These are phyloP conservation scores for Ophiocordyceps camponoti-leonardi DNA, from an alignment of 2,329 filamentous ascomycete genomes.

Conservation along the genomic window DNA sequence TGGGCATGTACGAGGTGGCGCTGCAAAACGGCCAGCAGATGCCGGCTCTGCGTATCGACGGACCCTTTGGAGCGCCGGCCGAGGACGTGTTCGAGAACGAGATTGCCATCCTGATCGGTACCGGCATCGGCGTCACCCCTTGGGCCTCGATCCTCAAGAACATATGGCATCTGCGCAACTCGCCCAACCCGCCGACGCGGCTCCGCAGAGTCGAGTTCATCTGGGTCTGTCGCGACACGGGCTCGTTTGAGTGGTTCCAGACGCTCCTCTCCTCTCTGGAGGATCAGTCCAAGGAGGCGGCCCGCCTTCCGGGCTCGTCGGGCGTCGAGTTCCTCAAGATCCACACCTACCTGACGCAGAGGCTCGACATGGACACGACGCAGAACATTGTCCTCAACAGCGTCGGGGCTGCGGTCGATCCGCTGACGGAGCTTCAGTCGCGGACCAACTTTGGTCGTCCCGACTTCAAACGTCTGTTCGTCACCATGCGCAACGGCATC, in stretches of 20 bases:
- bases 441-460: constrained; percentile 91
- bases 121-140: constrained; percentile 39
- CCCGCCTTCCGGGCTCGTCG: constrained; percentile 47
- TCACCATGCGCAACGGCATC: constrained; percentile 76
- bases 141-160: constrained; percentile 39
- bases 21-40: constrained; percentile 85
- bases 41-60: constrained; percentile 58
- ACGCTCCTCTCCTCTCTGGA: constrained; percentile 82
- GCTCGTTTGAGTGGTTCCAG: constrained; percentile 98
- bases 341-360: constrained; percentile 93
- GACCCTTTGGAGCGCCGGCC: constrained; percentile 38
- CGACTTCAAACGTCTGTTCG: constrained; percentile 68
- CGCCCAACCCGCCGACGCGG: constrained; percentile 74
- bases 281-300: constrained; percentile 58
- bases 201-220: constrained; percentile 95
- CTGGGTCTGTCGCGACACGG: constrained; percentile 94
- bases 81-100: constrained; percentile 41
- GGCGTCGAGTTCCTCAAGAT: constrained; percentile 84
- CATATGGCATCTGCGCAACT: constrained; percentile 51
- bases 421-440: constrained; percentile 75
- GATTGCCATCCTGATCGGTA: constrained; percentile 37
- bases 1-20: constrained; percentile 96
- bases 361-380: constrained; percentile 76
- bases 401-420: constrained; percentile 74
- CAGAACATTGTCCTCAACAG: constrained; percentile 96